Base-by-base conservation (phyloP, 1,284 basidiomycete species). In the Cutaneotrichosporon dermatis region DNA sequence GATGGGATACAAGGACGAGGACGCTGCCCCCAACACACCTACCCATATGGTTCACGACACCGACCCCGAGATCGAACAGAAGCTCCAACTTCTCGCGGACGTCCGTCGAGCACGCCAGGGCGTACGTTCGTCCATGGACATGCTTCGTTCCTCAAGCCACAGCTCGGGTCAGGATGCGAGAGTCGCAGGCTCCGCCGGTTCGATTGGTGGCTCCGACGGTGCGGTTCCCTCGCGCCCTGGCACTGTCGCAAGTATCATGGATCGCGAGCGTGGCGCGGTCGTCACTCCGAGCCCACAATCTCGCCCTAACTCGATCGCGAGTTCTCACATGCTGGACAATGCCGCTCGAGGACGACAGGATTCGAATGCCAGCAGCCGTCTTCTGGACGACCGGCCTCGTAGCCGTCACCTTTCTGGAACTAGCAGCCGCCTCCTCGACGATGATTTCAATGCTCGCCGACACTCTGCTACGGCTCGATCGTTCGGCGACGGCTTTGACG, bases 51-150 rank as follows among this genome's bases (percentile, higher is more conserved):
- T 51, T 36, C 11, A 39, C 13, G 35, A 49, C 57, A n/a, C 46
- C 46, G 71, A 73, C 36, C 57, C 66, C 7, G 73, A 74, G 40
- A 65, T 76, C 2, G 69, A 71, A 42, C 61, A 64, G n/a, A 71
- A 74, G 59, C 54, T 75, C 50, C 65, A 59, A 37, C 64, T 79
- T 13, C 59, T 77, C 13, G 71, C 69, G 10, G 77, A 79, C 43
- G 73, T 79, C n/a, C 72, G 69, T 49, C 65, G 66, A 25, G 73
- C 71, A 4, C 64, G 75, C 33, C 67, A 71, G 50, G 69, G 67
- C 33, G 65, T 77, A 11, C 69, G 69, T 6, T 69, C 69, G 2
- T 71, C 69, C 8, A 69, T 78, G 57, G 72, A 75, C 53, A 58
- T 65, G 35, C 65, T 76, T 3, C 65, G 72, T 25, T 25, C 25